Evolutionary conservation across 176 grass and related monocot genomes (phyloP), one percentile per base, ranked within the genome.

Genomic region (Panicum miliaceum): DNA sequence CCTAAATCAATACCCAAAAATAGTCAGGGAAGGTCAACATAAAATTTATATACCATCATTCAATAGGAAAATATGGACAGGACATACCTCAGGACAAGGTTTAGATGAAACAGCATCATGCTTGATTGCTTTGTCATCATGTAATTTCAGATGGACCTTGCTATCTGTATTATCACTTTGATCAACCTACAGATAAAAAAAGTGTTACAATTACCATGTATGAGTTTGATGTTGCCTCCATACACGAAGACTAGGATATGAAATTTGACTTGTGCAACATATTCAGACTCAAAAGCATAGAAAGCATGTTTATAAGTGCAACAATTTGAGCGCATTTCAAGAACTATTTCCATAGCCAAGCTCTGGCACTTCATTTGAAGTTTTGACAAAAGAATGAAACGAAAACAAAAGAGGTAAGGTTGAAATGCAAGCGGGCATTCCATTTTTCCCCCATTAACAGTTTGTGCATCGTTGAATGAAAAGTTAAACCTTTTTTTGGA

Each of bases 91-190:
- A 65, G 63, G 6, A 57, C 0, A 22, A 8, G 83, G 7, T 19
- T 46, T 68, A 9, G 62, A 68, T 34, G 72, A 18, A 67, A 29
- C 36, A 42, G 50, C 50, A 12, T 69, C 63, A 25, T 58, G 45
- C 46, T 73, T 85, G 50, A 65, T 41, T 59, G 18, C 2, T 69
- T 77, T 75, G 20, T 20, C 22, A 7, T 37, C 2, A 7, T 57
- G 5, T 27, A 15, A 57, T 70, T 81, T 70, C 79, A 22, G 20
- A n/a, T 75, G 3, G 52, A 26, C 82, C 16, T 84, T 77, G 35
- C 6, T 47, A 8, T 57, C 72, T 56, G 77, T 54, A 16, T 68
- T 66, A n/a, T 29, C 73, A 26, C 38, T 11, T 77, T 43, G 38
- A 65, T 77, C 78, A 26, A 10, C 83, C 83, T 85, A 57, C 16